Evolutionary conservation across 2,329 filamentous ascomycete genomes (phyloP), one percentile per base, ranked within the genome.

Genomic region (Cladosporium velox): DNA sequence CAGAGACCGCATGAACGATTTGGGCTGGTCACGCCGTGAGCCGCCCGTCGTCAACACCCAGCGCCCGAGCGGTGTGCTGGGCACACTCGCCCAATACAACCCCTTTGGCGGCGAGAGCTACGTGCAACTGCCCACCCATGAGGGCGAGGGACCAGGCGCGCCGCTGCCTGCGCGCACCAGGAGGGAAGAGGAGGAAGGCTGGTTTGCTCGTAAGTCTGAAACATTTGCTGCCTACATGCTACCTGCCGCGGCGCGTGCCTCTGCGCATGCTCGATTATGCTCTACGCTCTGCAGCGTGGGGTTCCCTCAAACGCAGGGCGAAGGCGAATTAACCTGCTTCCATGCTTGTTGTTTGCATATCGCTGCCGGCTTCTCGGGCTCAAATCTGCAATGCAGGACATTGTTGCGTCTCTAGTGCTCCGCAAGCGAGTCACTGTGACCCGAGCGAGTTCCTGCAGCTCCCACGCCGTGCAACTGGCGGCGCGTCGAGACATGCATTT

Each of bases 161-260:
- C 93, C 93, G 70, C 82, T 97, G 59, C 94, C 94, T 62, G 93
- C 93, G 68, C 88, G 92, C 68, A 91, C 79, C 76, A 87, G 93
- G 75, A 88, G 93, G 73, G 93, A 97, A 77, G 95, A 98, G 79
- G 94, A 98, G 77, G 95, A 97, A 81, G 91, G 90, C 70, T 97
- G 91, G 88, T 93, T 97, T 87, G 90, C 91, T 75, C 84, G 95
- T 99, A 87, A 94, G 95, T 88, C 74, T 77, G 67, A 64, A 52
- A 66, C 47, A 55, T 47, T 44, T 57, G 61, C 55, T 52, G 51
- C 59, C 54, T 47, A 51, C 59, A 51, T 21, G 47, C 24, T 54
- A 38, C 51, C 38, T 60, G 44, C 58, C 64, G 49, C 32, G 44
- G 54, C 58, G 55, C 64, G 55, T 54, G 64, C 54, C 55, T 54